Evolutionary conservation across 768 basidiomycete species (phyloP), one percentile per base, ranked within the genome.

Genomic region (Phaeotremella skinneri): DNA sequence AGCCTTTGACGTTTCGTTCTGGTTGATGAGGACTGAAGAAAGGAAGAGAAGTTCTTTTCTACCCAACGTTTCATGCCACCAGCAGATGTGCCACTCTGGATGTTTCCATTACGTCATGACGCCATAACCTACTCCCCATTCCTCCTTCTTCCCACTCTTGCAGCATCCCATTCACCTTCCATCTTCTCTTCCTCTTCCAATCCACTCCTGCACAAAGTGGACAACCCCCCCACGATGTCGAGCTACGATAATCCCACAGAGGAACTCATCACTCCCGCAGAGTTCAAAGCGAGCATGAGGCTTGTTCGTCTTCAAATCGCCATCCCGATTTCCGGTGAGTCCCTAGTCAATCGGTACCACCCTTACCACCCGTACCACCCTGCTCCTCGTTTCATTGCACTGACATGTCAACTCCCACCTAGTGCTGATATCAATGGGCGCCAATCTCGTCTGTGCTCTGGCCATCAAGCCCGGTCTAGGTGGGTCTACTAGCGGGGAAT

Each of bases 351-450:
- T 13, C 13, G 11, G 37, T 41, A 41, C n/a, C n/a, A n/a, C n/a
- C n/a, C n/a, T n/a, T n/a, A n/a, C n/a, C n/a, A n/a, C n/a, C n/a
- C n/a, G n/a, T n/a, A n/a, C n/a, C n/a, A n/a, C n/a, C n/a, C n/a
- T n/a, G n/a, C n/a, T n/a, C n/a, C n/a, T n/a, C n/a, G n/a, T n/a
- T n/a, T n/a, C n/a, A n/a, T n/a, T n/a, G n/a, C n/a, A n/a, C n/a
- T n/a, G n/a, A n/a, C n/a, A n/a, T 58, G 55, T 58, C 16, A 31
- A 25, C 0, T 6, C 31, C 53, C 13, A 23, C 50, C 0, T 52
- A 0, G 69, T 94, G 7, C 81, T 91, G 64, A 83, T 92, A 57
- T 88, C 88, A 69, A 84, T 93, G 42, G 87, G 85, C 0, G 81
- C 84, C 1, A 80, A 87, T 49, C 68, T 87, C 32, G 82, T 90